A percentile compares a stretch with the other conserved stretches of the same genome.
These are phyloP conservation scores for Oryza meridionalis DNA, from an alignment of 176 grass and related monocot genomes.

Conservation along the genomic window DNA sequence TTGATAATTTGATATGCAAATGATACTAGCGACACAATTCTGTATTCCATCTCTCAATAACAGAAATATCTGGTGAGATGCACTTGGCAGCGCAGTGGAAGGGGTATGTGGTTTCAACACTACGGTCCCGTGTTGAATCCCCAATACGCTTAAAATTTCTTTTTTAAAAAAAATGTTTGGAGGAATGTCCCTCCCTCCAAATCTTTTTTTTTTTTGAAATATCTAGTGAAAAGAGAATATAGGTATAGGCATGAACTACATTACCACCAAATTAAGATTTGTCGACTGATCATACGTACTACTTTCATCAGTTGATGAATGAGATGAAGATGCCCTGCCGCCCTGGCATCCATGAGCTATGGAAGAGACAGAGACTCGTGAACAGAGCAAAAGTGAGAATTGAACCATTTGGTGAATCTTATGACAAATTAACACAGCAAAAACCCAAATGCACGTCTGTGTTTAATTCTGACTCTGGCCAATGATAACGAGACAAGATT, in stretches of 20 bases:
- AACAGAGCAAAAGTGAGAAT: neutral
- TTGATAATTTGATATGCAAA: neutral
- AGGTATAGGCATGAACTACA: too few species aligned
- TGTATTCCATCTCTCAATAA: too few species aligned
- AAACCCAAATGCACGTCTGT: neutral
- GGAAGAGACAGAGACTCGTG: neutral
- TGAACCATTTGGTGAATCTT: neutral
- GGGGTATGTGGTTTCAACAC: too few species aligned
- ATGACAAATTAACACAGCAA: neutral
- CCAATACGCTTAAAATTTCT: too few species aligned
- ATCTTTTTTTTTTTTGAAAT: too few species aligned
- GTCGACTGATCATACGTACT: neutral
- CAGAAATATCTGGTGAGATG: too few species aligned
- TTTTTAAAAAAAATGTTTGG: too few species aligned
- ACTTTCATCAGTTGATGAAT: neutral
- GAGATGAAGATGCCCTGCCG: neutral
- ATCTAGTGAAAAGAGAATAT: too few species aligned
- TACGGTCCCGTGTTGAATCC: too few species aligned
- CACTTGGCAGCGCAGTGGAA: too few species aligned
- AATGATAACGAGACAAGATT: neutral
- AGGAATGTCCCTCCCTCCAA: too few species aligned
- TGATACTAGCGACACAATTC: neutral
- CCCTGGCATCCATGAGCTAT: neutral
- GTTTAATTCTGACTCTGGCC: neutral
- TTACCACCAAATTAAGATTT: too few species aligned